Evolutionary conservation across 192 early-diverging fungal species (phyloP).

Genomic region (Rhizoclosmatium globosum): DNA sequence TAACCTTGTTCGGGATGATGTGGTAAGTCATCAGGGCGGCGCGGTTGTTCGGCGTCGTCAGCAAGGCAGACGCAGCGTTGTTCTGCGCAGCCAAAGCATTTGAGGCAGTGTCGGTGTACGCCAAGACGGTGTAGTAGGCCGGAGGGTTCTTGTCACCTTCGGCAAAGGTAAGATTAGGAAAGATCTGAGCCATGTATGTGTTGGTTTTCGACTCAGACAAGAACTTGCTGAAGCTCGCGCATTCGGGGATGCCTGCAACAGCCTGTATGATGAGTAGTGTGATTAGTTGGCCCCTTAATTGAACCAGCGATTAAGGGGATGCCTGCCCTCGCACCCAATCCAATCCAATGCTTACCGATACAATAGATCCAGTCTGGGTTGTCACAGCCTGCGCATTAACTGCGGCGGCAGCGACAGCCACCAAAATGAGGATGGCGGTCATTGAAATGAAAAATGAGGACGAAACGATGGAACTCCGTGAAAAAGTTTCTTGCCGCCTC

Average conservation of each 20-base stretch:
- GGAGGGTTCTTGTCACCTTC: neutral
- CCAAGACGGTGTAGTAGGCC: slow-evolving; percentile 33
- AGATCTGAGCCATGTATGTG: slow-evolving; percentile 7
- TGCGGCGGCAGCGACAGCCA: neutral
- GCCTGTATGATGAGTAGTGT: neutral
- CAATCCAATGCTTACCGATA: neutral
- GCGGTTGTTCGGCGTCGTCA: neutral
- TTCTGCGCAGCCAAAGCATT: slow-evolving; percentile 7
- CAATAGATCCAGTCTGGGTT: neutral
- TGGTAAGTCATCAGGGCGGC: slow-evolving; percentile 33
- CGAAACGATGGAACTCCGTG: too few species aligned
- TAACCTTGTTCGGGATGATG: slow-evolving; percentile 19
- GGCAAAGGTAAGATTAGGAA: slow-evolving; percentile 10
- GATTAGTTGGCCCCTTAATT: neutral
- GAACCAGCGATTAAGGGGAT: neutral
- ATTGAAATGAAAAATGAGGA: too few species aligned
- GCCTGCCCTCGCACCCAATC: neutral
- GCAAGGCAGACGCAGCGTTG: neutral
- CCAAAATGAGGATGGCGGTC: neutral
- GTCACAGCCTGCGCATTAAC: neutral
- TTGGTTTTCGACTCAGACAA: neutral
- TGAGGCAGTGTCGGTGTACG: slow-evolving; percentile 36
- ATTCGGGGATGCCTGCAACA: slow-evolving; percentile 4
- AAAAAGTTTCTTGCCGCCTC: too few species aligned
- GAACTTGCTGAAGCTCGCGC: neutral